Conservation (phyloP, 2,329 filamentous ascomycete species). For the Podosphaera fusca region DNA sequence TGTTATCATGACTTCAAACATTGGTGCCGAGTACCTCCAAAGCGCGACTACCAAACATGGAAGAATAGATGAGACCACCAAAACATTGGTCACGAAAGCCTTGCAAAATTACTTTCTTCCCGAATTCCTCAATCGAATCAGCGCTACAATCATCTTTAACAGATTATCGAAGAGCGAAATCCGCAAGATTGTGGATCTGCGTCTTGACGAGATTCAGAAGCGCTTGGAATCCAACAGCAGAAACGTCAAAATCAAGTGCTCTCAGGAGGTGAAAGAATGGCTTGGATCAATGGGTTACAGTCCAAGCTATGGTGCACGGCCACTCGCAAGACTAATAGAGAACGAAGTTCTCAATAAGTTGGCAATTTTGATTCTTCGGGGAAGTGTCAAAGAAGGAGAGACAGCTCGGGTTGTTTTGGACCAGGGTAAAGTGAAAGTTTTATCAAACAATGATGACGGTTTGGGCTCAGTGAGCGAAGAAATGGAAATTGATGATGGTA, state of each 20-base stretch:
- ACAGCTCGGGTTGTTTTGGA: slow-evolving; percentile 54
- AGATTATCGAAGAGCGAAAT: slow-evolving; percentile 77
- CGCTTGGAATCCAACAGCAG: slow-evolving; percentile 67
- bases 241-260: slow-evolving; percentile 65
- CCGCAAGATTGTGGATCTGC: slow-evolving; percentile 82
- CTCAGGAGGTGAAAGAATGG: slow-evolving; percentile 75
- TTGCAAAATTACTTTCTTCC: slow-evolving; percentile 92
- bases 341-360: slow-evolving; percentile 89
- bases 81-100: slow-evolving; percentile 73
- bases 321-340: slow-evolving; percentile 74
- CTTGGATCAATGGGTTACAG: slow-evolving; percentile 81
- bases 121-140: slow-evolving; percentile 97
- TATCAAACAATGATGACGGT: slow-evolving; percentile 63
- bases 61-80: slow-evolving; percentile 63
- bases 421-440: slow-evolving; percentile 56
- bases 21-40: slow-evolving; percentile 82
- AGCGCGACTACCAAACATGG: slow-evolving; percentile 53
- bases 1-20: slow-evolving; percentile 95
- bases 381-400: slow-evolving; percentile 70
- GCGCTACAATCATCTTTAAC: slow-evolving; percentile 93
- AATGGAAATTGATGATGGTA: slow-evolving; percentile 35
- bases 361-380: slow-evolving; percentile 74
- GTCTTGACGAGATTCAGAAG: slow-evolving; percentile 72
- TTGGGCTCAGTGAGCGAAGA: slow-evolving; percentile 50
- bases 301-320: slow-evolving; percentile 81